Base-by-base conservation (phyloP, 2,329 filamentous ascomycete species). In the Cyphellophora attinorum region DNA sequence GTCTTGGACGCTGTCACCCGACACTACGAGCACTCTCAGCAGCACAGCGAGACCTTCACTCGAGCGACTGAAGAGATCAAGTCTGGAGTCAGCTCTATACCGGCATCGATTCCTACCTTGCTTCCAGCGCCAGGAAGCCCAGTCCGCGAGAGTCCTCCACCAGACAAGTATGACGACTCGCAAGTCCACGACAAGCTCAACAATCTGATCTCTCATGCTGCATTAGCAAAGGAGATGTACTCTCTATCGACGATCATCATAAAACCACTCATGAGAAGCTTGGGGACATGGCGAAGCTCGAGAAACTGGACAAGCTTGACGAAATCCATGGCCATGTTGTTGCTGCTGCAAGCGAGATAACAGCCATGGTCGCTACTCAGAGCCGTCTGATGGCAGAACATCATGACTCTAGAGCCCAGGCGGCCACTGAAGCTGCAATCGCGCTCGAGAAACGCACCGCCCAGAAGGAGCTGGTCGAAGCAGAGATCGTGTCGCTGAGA, bases 1-100 rank as follows among this genome's bases (percentile, higher is more conserved):
- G 77, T 96, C n/a, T 69, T 93, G 25, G 67, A 76, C 5, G 70
- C 93, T 15, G 83, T 94, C 35, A 81, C 77, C 15, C 76, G 93
- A 53, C 88, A 96, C 55, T 94, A 82, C 51, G 85, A 93, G 48
- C 84, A 93, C 53, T 82, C 85, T 11, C 85, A 88, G 58, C 76
- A 93, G 54, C 88, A 96, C 54, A 93, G 81, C 49, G 85, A 93
- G 49, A 83, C 93, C 53, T 82, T 85, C 11, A 85, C 86, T 57
- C 70, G 73, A 29, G 72, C 79, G 0, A 62, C 67, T 1, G 67
- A 77, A 35, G 75, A 81, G 35, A 62, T 76, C 35, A 76, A 74
- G 51, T 67, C 70, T 8, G 69, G 68, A 35, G 55, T 66, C n/a
- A 62, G 65, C 16, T 57, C 64, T 10, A 59, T 70, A 32, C 62